Evolutionary conservation across 1,139 yeast genomes (phyloP).

Genomic region (Protomyces gravidus): DNA sequence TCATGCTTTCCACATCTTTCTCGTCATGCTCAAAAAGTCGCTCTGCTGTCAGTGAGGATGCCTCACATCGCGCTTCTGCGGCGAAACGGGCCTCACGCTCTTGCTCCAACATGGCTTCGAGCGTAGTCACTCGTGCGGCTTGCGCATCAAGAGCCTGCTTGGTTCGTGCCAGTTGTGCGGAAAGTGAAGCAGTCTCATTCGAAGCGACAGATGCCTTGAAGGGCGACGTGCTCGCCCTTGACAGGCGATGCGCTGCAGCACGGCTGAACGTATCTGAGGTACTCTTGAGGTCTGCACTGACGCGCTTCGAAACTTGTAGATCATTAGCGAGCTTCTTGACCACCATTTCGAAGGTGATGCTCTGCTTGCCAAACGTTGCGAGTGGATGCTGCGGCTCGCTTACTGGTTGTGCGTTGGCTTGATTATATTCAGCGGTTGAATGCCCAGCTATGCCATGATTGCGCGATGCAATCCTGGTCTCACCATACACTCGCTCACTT

Average conservation of each 20-base stretch:
- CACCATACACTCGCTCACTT: not conserved
- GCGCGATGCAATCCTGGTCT: slow-evolving; percentile 7
- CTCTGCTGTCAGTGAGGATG: not conserved
- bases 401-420: slow-evolving; percentile 2
- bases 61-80: slow-evolving; percentile 2
- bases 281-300: slow-evolving; percentile 29
- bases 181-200: slow-evolving; percentile 5
- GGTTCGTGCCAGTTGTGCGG: slow-evolving; percentile 7
- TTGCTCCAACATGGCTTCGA: slow-evolving; percentile 4
- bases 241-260: not conserved
- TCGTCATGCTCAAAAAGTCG: not conserved
- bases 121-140: slow-evolving; percentile 10
- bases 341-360: slow-evolving; percentile 23
- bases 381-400: not conserved
- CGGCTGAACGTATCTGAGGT: slow-evolving; percentile 6
- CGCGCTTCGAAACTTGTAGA: slow-evolving; percentile 26
- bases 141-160: slow-evolving; percentile 14
- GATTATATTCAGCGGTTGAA: slow-evolving; percentile 20
- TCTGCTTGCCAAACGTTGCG: slow-evolving; percentile 16
- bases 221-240: not conserved
- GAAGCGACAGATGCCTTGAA: not conserved
- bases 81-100: slow-evolving; percentile 20
- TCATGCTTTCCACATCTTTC: not conserved
- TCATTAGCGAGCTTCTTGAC: slow-evolving; percentile 25
- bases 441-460: not conserved